Evolutionary conservation across 805 yeast genomes (phyloP).

Genomic region (Lipomyces kockii): DNA sequence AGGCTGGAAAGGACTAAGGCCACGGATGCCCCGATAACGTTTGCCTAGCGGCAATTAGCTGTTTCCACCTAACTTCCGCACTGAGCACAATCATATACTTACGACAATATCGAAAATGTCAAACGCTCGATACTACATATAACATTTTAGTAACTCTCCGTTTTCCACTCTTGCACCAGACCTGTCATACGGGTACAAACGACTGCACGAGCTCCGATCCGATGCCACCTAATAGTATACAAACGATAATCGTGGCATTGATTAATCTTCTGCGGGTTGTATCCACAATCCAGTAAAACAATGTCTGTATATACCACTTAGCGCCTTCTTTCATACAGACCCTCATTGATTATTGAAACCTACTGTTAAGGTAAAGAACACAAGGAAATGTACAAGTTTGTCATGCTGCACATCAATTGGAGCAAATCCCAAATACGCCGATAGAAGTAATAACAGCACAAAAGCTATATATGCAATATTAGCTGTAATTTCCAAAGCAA

Average conservation of each 20-base stretch:
- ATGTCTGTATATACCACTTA: conserved; percentile 26
- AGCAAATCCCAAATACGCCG: conserved; percentile 44
- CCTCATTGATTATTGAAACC: background rate
- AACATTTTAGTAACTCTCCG: background rate
- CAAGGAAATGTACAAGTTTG: conserved; percentile 46
- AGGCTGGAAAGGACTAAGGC: conserved; percentile 44
- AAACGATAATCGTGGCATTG: conserved; percentile 45
- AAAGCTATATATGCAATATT: conserved; percentile 36
- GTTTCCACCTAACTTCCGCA: background rate
- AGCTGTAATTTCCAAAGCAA: background rate
- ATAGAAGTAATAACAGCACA: conserved; percentile 31
- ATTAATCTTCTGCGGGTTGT: conserved; percentile 46
- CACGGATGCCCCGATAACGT: conserved; percentile 45
- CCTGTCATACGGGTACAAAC: conserved; percentile 40
- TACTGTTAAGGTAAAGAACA: conserved; percentile 47
- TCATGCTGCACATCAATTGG: conserved; percentile 48
- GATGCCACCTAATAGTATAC: conserved; percentile 46
- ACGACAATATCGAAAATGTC: conserved; percentile 48
- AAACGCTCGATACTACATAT: conserved; percentile 43
- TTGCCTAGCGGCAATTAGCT: conserved; percentile 37
- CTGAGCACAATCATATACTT: conserved; percentile 18
- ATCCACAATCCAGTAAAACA: conserved; percentile 52
- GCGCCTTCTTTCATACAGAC: background rate
- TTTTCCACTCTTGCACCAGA: too few species aligned
- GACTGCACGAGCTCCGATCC: conserved; percentile 50